Evolutionary conservation across 1,284 basidiomycete species (phyloP).

Genomic region (Irpex lacteus): DNA sequence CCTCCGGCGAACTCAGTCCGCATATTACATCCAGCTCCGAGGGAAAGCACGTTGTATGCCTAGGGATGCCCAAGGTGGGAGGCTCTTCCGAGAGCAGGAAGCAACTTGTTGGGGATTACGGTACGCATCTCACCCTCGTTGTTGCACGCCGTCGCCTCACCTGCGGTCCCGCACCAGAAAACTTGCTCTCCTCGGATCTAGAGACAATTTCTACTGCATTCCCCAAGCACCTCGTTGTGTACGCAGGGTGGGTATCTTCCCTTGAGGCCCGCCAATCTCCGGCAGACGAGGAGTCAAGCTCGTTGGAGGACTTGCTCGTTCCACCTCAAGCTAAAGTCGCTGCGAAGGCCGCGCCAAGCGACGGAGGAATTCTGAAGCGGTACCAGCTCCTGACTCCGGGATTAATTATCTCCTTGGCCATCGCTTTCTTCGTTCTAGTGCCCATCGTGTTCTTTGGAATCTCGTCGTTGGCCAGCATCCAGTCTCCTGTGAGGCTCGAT

Average conservation of each 20-base stretch:
- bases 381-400: constrained; percentile 82
- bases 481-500: constrained; percentile 64
- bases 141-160: background rate
- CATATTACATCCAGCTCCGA: constrained; percentile 27
- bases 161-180: constrained; percentile 16
- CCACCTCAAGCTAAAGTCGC: background rate
- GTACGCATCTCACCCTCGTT: constrained; percentile 35
- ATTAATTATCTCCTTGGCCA: constrained; percentile 67
- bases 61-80: constrained; percentile 52
- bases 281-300: constrained; percentile 20
- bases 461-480: constrained; percentile 70
- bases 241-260: constrained; percentile 48
- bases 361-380: constrained; percentile 65
- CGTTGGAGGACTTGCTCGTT: constrained; percentile 9
- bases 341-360: constrained; percentile 20
- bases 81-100: constrained; percentile 41
- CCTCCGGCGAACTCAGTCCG: constrained; percentile 34
- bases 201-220: constrained; percentile 44
- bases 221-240: constrained; percentile 62
- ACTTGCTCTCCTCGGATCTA: constrained; percentile 42
- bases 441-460: constrained; percentile 71
- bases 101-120: constrained; percentile 44
- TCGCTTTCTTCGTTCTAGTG: constrained; percentile 69
- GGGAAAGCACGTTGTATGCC: constrained; percentile 53
- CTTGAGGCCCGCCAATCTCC: constrained; percentile 36